A percentile compares a stretch with the other conserved stretches of the same genome.
phyloP scores from a whole-genome alignment of 176 grass and related monocot species.

The Chloris gayana region DNA sequence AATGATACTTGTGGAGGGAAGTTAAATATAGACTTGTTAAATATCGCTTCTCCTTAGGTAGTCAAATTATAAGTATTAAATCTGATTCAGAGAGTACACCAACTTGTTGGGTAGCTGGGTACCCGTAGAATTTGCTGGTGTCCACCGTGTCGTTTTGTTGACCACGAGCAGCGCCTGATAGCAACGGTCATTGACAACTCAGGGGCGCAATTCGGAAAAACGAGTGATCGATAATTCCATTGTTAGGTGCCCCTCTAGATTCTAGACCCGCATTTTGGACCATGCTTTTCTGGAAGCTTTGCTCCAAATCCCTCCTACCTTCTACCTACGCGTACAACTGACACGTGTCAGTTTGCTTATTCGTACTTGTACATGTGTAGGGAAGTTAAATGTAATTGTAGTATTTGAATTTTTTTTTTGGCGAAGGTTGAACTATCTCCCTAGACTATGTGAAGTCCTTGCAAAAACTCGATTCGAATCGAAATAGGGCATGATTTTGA shows the following conservation, averaged over 20 bases:
- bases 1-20: no score
- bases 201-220: conserved; percentile 24
- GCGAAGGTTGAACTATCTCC: neutral
- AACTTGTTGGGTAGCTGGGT: neutral
- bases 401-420: neutral
- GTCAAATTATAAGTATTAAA: no score
- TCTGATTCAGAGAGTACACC: neutral
- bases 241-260: conserved; percentile 29
- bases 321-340: neutral
- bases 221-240: conserved; percentile 6
- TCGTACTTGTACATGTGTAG: neutral
- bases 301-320: neutral
- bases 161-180: conserved; percentile 11
- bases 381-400: neutral
- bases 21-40: no score
- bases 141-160: conserved; percentile 37
- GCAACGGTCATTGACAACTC: conserved; percentile 49
- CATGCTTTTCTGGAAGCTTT: conserved; percentile 44
- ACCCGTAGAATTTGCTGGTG: conserved; percentile 16
- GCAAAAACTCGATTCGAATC: neutral
- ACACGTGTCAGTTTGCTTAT: neutral
- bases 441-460: neutral
- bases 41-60: no score
- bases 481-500: no score
- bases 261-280: conserved; percentile 39